Percentiles rank a stretch among this genome's conserved stretches.
phyloP scores from a whole-genome alignment of 345 rosid species.

The Excoecaria agallocha region DNA sequence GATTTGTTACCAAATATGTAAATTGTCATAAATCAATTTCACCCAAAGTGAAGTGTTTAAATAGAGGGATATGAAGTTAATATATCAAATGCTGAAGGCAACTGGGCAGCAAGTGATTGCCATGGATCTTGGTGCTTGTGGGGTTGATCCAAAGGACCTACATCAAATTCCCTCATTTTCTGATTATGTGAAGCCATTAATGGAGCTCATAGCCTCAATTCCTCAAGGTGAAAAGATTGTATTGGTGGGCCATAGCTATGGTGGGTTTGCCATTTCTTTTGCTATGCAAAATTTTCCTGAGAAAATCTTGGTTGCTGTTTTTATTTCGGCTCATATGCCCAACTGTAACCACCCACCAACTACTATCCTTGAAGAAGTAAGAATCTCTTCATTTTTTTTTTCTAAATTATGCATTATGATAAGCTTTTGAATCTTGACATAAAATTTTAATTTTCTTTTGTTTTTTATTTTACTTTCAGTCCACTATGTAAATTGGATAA shows the following conservation, averaged over 20 bases:
- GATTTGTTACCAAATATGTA: too few relatives aligned
- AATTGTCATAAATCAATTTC: too few relatives aligned
- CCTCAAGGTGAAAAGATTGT: conserved; percentile 38
- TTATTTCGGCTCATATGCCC: conserved; percentile 58
- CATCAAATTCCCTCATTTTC: conserved; percentile 33
- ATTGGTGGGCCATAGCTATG: conserved; percentile 62
- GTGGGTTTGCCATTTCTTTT: conserved; percentile 42
- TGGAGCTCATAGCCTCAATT: conserved; percentile 48
- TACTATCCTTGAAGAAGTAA: conserved; percentile 23
- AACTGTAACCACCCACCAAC: conserved; percentile 24
- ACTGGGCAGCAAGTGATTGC: conserved; percentile 52
- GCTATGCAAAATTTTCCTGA: conserved; percentile 58
- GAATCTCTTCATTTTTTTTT: not conserved
- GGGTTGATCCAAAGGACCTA: conserved; percentile 34
- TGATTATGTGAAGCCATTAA: conserved; percentile 50
- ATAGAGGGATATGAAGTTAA: too few relatives aligned
- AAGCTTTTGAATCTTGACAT: too few relatives aligned
- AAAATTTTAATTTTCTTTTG: too few relatives aligned
- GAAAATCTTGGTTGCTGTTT: conserved; percentile 46
- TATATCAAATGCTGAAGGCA: conserved; percentile 38
- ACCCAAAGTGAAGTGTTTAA: too few relatives aligned
- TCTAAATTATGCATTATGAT: too few relatives aligned
- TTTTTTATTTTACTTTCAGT: too few relatives aligned
- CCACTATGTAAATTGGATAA: too few relatives aligned
- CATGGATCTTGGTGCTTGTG: conserved; percentile 45